Conservation (phyloP, 192 early-diverging fungal genomes). For the Oehlia diaphana region DNA sequence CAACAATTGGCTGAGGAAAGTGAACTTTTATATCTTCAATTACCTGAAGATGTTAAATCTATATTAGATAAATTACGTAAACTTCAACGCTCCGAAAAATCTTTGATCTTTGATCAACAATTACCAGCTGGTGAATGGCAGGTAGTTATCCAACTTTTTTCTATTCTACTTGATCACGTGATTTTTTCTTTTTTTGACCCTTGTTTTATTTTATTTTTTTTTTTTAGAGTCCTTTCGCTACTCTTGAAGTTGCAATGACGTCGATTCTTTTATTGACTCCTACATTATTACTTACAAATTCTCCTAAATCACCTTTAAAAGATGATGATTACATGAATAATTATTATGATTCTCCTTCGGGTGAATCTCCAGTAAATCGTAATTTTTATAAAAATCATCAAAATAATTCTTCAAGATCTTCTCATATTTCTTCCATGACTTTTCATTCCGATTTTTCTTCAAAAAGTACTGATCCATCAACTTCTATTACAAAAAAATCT, state of each 20-base stretch:
- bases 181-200: too few species aligned
- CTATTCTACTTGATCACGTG: background rate
- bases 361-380: background rate
- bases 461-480: background rate
- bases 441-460: background rate
- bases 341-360: background rate
- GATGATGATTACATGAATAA: background rate
- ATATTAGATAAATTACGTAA: conserved; percentile 16
- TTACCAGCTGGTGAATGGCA: conserved; percentile 15
- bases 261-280: conserved; percentile 25
- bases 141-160: conserved; percentile 1
- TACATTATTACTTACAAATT: conserved; percentile 5
- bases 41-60: conserved; percentile 25
- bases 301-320: background rate
- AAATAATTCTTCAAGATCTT: background rate
- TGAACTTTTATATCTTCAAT: conserved; percentile 24
- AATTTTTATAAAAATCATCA: too few species aligned
- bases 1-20: background rate
- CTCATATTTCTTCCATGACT: background rate
- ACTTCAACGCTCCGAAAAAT: conserved; percentile 13
- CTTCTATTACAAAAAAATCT: background rate
- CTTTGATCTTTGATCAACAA: conserved; percentile 9
- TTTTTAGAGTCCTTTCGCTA: conserved; percentile 6
- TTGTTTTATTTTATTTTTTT: too few species aligned
- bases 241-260: conserved; percentile 24